A percentile compares a stretch with the other conserved stretches of the same genome.
Conservation (phyloP, 352 stramenopile species). For the Phytophthora agathidicida region DNA sequence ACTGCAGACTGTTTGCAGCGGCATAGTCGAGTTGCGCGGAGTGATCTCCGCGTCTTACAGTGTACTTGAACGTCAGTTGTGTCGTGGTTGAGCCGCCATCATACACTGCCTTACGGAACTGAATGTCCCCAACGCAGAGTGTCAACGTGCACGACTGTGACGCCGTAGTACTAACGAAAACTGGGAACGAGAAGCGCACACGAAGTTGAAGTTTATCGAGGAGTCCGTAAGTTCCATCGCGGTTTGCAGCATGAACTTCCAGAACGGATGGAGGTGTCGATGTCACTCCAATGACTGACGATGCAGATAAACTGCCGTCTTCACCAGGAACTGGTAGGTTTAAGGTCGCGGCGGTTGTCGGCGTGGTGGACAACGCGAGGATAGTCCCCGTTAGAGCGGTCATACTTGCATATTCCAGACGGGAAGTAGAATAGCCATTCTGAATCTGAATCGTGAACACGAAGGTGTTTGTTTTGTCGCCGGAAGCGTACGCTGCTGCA, state of each 20-base stretch:
- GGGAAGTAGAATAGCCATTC: constrained; percentile 32
- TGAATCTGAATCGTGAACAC: constrained; percentile 51
- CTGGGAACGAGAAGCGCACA: constrained; percentile 60
- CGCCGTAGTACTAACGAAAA: constrained; percentile 37
- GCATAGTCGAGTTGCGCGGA: constrained; percentile 56
- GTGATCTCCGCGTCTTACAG: constrained; percentile 50
- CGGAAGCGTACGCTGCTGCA: constrained; percentile 47
- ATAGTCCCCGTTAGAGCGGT: constrained; percentile 48
- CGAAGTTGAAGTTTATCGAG: constrained; percentile 44
- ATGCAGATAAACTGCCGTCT: constrained; percentile 43
- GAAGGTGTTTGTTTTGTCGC: constrained; percentile 38
- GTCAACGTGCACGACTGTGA: constrained; percentile 42
- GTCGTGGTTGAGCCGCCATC: constrained; percentile 53
- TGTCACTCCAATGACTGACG: constrained; percentile 40
- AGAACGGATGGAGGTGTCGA: constrained; percentile 50
- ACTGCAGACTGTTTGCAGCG: constrained; percentile 46
- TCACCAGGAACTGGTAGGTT: constrained; percentile 41
- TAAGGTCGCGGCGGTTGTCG: constrained; percentile 31
- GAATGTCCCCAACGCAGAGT: constrained; percentile 44
- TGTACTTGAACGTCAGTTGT: constrained; percentile 64
- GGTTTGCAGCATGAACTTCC: constrained; percentile 29
- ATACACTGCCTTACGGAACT: constrained; percentile 46
- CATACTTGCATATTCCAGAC: constrained; percentile 46
- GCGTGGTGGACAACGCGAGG: constrained; percentile 52
- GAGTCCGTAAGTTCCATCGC: constrained; percentile 55